phyloP scores from a whole-genome alignment of 441 rosid genomes.

The Gossypium laxum region DNA sequence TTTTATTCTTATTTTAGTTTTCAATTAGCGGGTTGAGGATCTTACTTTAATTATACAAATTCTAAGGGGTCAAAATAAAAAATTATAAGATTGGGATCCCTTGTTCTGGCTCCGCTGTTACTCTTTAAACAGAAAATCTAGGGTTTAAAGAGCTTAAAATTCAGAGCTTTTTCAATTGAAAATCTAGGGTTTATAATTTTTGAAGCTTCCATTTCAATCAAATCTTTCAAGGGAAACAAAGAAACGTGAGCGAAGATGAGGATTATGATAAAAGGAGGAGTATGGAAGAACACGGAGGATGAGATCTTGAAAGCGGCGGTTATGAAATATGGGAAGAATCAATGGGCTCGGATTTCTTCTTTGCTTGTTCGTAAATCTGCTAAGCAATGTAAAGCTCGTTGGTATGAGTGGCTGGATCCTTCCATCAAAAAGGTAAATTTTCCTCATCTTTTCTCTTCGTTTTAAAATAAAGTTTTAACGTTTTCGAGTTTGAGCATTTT shows the following conservation, averaged over 20 bases:
- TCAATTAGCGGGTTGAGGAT: too few relatives aligned
- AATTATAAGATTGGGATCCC: not conserved
- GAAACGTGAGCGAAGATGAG: constrained; percentile 57
- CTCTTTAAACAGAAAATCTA: not conserved
- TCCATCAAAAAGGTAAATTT: constrained; percentile 73
- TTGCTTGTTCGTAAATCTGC: constrained; percentile 95
- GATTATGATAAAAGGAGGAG: constrained; percentile 99
- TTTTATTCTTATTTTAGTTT: too few relatives aligned
- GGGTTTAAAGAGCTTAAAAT: not conserved
- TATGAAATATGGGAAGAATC: constrained; percentile 96
- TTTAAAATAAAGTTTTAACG: not conserved
- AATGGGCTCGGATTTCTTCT: constrained; percentile 96
- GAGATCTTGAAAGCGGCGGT: constrained; percentile 95
- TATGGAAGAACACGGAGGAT: constrained; percentile 99
- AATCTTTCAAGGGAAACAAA: not conserved
- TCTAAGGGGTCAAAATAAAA: too few relatives aligned
- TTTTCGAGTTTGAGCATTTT: not conserved
- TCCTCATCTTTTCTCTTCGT: not conserved
- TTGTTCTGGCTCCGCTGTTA: not conserved
- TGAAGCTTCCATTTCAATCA: not conserved
- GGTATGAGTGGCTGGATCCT: constrained; percentile 99
- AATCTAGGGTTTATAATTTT: not conserved
- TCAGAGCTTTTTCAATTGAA: not conserved
- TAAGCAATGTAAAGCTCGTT: constrained; percentile 96
- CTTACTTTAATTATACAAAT: too few relatives aligned